Percentiles rank a stretch among this genome's conserved stretches.
Evolutionary conservation across 192 early-diverging fungal genomes (phyloP).

Genomic region (Irineochytrium annulatum): DNA sequence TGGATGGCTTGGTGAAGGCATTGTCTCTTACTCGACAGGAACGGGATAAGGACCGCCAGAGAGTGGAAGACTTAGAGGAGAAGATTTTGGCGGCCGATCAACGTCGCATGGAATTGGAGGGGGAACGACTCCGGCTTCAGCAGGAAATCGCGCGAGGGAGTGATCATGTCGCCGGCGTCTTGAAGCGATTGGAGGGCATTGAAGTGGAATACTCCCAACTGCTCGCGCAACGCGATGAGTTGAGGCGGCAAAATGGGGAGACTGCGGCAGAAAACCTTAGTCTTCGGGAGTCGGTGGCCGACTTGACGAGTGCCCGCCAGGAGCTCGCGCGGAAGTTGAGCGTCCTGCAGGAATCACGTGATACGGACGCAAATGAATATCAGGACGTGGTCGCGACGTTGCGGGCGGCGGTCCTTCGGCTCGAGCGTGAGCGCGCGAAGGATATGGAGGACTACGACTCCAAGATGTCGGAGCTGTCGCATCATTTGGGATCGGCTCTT

Average conservation of each 20-base stretch:
- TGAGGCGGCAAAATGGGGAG: background rate
- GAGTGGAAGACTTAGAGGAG: background rate
- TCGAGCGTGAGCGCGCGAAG: background rate
- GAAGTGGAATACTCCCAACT: background rate
- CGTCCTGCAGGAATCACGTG: background rate
- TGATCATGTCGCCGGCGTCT: background rate
- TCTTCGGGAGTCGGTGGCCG: background rate
- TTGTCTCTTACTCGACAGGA: background rate
- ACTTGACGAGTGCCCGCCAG: background rate
- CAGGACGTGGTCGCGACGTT: conserved; percentile 16
- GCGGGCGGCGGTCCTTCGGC: background rate
- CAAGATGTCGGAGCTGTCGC: background rate
- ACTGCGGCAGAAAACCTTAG: background rate
- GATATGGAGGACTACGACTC: background rate
- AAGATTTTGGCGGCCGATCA: background rate
- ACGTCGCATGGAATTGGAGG: background rate
- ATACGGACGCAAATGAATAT: background rate
- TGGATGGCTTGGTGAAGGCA: background rate
- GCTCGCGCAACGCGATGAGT: background rate
- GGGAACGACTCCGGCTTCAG: background rate
- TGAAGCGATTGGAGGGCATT: background rate
- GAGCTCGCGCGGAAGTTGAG: background rate
- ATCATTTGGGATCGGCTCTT: conserved; percentile 13
- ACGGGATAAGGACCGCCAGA: background rate
- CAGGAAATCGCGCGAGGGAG: background rate